phyloP scores from a whole-genome alignment of 2,329 filamentous ascomycete genomes.

The Chaetomium strumarium region DNA sequence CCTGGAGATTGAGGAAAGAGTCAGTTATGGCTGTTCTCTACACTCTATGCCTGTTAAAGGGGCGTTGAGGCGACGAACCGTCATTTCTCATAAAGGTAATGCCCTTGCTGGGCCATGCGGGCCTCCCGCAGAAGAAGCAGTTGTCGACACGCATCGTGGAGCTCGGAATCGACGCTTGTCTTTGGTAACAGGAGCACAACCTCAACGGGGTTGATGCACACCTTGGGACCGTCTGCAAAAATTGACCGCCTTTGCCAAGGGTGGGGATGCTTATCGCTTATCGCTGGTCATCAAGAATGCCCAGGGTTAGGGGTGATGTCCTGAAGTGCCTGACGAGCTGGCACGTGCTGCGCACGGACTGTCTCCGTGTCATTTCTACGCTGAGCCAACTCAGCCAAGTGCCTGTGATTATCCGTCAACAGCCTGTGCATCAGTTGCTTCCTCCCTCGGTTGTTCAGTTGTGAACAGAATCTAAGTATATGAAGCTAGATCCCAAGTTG shows the following conservation, averaged over 20 bases:
- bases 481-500: no score
- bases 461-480: no score
- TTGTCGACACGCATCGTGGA: slow-evolving; percentile 26
- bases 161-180: slow-evolving; percentile 6
- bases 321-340: no score
- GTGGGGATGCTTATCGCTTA: slow-evolving; percentile 16
- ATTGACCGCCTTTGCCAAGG: slow-evolving; percentile 21
- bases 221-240: slow-evolving; percentile 13
- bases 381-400: no score
- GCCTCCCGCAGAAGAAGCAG: slow-evolving; percentile 31
- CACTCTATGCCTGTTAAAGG: neutral
- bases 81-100: slow-evolving; percentile 49
- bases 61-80: slow-evolving; percentile 26
- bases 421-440: no score
- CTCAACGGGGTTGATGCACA: slow-evolving; percentile 11
- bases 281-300: slow-evolving; percentile 5
- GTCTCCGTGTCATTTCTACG: no score
- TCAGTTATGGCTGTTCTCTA: neutral
- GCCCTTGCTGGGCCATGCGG: slow-evolving; percentile 51
- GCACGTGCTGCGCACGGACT: no score
- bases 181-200: slow-evolving; percentile 12
- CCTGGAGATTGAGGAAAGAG: slow-evolving; percentile 24
- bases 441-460: no score
- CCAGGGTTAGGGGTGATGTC: slow-evolving; percentile 17
- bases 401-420: no score